Percentiles rank a stretch among this genome's conserved stretches.
Evolutionary conservation across 2,329 filamentous ascomycete species (phyloP).

Genomic region (Colletotrichum graminicola): DNA sequence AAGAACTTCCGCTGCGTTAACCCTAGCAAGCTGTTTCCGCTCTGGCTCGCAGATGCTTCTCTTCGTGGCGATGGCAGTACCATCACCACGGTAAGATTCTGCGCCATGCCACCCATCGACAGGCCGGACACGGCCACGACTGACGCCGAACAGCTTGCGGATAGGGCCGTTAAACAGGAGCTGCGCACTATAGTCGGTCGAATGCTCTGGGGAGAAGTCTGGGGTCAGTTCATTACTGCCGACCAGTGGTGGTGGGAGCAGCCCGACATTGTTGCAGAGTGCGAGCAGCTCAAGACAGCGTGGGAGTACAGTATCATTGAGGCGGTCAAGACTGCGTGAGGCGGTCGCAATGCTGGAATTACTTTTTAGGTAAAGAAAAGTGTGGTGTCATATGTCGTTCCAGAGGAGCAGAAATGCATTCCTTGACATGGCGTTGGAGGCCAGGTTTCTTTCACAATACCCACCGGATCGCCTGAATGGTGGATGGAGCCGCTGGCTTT

Average conservation of each 20-base stretch:
- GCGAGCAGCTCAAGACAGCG: slow-evolving; percentile 63
- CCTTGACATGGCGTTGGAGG: slow-evolving; percentile 34
- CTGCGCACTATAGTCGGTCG: slow-evolving; percentile 66
- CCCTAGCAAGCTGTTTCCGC: slow-evolving; percentile 69
- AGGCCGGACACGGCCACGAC: slow-evolving; percentile 44
- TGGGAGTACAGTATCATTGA: slow-evolving; percentile 72
- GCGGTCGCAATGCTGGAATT: slow-evolving; percentile 27
- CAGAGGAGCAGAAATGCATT: slow-evolving; percentile 13
- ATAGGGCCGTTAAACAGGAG: slow-evolving; percentile 56
- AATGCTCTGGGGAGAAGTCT: slow-evolving; percentile 72
- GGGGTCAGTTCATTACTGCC: slow-evolving; percentile 65
- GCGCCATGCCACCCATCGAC: slow-evolving; percentile 55
- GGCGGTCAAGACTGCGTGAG: slow-evolving; percentile 60
- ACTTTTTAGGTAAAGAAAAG: neutral
- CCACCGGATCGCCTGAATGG: slow-evolving; percentile 16
- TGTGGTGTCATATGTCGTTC: neutral
- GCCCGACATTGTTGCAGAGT: slow-evolving; percentile 65
- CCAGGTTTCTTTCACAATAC: slow-evolving; percentile 36
- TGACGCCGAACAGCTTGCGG: slow-evolving; percentile 44
- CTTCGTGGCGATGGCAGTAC: slow-evolving; percentile 63
- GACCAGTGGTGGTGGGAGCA: slow-evolving; percentile 74
- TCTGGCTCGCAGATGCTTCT: slow-evolving; percentile 68
- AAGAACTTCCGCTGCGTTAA: slow-evolving; percentile 69
- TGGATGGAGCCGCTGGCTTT: slow-evolving; percentile 16
- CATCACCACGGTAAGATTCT: slow-evolving; percentile 62